phyloP scores from a whole-genome alignment of 225 moss, liverwort and hornwort species.

The Thuidium tamariscinum region DNA sequence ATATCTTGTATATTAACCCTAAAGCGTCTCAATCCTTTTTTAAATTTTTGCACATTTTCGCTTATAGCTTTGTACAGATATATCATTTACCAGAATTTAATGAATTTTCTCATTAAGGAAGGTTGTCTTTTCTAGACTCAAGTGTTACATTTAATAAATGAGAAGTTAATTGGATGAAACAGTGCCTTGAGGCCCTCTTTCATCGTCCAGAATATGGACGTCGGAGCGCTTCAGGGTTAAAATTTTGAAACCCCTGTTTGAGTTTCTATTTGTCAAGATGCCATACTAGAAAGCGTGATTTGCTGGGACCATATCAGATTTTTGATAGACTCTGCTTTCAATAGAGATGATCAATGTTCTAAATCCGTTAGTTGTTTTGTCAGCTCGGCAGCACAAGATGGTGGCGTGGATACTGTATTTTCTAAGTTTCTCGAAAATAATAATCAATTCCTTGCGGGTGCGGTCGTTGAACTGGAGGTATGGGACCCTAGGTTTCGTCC shows the following conservation, averaged over 20 bases:
- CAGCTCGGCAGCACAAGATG: constrained; percentile 18
- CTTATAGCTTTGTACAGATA: too few relatives aligned
- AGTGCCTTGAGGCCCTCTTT: too few relatives aligned
- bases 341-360: background rate
- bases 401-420: background rate
- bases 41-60: too few relatives aligned
- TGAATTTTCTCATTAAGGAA: too few relatives aligned
- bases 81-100: too few relatives aligned
- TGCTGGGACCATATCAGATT: background rate
- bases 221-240: too few relatives aligned
- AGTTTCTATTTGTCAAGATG: background rate
- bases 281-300: background rate
- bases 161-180: too few relatives aligned
- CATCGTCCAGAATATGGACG: too few relatives aligned
- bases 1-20: background rate
- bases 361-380: background rate
- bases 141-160: too few relatives aligned
- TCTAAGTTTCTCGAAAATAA: constrained; percentile 1
- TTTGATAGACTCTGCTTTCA: background rate
- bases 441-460: constrained; percentile 20
- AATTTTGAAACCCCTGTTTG: background rate
- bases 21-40: too few relatives aligned
- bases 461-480: constrained; percentile 75
- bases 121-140: too few relatives aligned
- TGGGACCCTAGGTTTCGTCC: constrained; percentile 64